Conservation (phyloP, 2,329 filamentous ascomycete species). For the Cladophialophora bantiana region DNA sequence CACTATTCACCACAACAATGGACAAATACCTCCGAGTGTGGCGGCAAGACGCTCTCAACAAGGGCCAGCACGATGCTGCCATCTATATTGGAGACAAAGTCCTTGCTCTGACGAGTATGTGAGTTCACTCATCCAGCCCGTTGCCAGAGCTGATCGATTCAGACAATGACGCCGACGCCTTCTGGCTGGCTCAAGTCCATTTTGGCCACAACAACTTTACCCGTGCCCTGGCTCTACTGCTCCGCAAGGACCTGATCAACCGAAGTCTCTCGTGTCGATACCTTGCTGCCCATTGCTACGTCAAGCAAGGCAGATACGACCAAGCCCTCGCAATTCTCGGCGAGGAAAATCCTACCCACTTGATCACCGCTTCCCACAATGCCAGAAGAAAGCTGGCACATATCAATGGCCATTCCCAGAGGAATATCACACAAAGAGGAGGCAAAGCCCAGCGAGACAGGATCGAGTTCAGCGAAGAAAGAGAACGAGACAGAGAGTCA, state of each 20-base stretch:
- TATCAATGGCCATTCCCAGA: constrained; percentile 58
- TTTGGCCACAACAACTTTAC: constrained; percentile 96
- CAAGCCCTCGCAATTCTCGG: constrained; percentile 87
- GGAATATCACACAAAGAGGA: constrained; percentile 58
- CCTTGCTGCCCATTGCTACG: constrained; percentile 89
- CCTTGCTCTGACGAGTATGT: constrained; percentile 85
- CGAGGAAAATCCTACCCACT: constrained; percentile 90
- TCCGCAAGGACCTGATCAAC: constrained; percentile 79
- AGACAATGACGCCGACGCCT: constrained; percentile 94
- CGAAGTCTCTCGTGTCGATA: constrained; percentile 89
- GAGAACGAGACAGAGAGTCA: constrained; percentile 70
- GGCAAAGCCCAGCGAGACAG: constrained; percentile 59
- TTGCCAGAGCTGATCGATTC: constrained; percentile 12
- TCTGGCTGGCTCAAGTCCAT: constrained; percentile 98
- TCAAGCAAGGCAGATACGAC: constrained; percentile 89
- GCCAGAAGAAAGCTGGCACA: constrained; percentile 75
- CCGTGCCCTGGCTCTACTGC: constrained; percentile 84
- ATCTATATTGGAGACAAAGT: constrained; percentile 98
- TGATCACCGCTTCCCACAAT: constrained; percentile 72
- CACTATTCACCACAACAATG: constrained; percentile 61
- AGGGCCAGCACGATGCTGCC: constrained; percentile 94
- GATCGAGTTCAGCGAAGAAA: constrained; percentile 63
- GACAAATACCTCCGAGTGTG: constrained; percentile 92
- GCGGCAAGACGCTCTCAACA: constrained; percentile 93
- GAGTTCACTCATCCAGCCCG: constrained; percentile 24